These are phyloP conservation scores for Neostapfia colusana DNA, from an alignment of 176 grass and related monocot genomes.

Conservation along the genomic window DNA sequence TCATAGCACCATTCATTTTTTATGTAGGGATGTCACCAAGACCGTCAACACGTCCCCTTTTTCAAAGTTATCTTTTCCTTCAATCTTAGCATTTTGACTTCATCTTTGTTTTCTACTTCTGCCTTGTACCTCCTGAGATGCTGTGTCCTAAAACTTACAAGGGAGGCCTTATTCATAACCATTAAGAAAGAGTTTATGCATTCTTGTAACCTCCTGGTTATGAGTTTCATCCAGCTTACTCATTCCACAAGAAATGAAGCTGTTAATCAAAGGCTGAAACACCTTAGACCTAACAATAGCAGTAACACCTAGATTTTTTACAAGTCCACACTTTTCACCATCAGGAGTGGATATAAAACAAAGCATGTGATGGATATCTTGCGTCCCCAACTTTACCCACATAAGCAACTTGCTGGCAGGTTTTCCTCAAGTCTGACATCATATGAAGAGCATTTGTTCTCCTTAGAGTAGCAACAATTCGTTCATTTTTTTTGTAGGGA, in stretches of 20 bases:
- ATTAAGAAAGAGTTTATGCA: too few species aligned
- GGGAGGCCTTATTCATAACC: conserved; percentile 79
- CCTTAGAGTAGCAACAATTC: conserved; percentile 72
- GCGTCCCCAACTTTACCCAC: conserved; percentile 71
- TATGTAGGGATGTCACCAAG: conserved; percentile 67
- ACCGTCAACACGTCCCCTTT: conserved; percentile 72
- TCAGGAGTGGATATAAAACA: conserved; percentile 84
- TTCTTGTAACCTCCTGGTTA: conserved; percentile 85
- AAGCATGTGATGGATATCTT: conserved; percentile 66
- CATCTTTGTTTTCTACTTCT: conserved; percentile 63
- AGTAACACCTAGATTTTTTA: conserved; percentile 78
- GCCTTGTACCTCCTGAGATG: conserved; percentile 84
- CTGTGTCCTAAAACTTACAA: conserved; percentile 70
- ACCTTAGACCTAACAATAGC: conserved; percentile 61
- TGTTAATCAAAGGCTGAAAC: conserved; percentile 44
- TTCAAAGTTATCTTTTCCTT: conserved; percentile 67
- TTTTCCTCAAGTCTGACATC: conserved; percentile 83
- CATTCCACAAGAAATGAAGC: conserved; percentile 73
- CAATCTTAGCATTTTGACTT: conserved; percentile 54
- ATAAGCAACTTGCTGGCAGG: conserved; percentile 64
- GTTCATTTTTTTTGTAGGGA: conserved; percentile 49
- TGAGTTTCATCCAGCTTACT: conserved; percentile 57
- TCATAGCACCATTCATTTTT: conserved; percentile 53
- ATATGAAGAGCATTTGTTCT: conserved; percentile 70
- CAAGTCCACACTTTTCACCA: conserved; percentile 79